phyloP scores from a whole-genome alignment of 139 green algal species.

The Chlorella sp. region DNA sequence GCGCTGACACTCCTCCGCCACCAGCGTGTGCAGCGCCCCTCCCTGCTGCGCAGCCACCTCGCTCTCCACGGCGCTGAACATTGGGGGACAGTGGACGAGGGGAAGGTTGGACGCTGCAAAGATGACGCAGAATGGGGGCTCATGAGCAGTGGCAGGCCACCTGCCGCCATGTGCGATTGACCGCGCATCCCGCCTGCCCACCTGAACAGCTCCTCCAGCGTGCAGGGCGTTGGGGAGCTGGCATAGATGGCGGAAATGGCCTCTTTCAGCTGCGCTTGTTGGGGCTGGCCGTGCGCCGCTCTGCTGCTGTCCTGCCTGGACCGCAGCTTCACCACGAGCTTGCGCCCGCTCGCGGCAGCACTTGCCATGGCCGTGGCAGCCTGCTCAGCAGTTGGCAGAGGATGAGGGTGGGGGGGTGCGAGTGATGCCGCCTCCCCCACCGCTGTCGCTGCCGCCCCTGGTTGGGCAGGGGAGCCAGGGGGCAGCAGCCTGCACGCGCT shows the following conservation, averaged over 20 bases:
- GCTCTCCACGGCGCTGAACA: conserved; percentile 4
- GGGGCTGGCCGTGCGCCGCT: background rate
- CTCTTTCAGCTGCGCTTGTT: background rate
- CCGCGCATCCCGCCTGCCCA: background rate
- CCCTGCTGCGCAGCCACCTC: conserved; percentile 11
- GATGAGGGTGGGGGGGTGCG: too few species aligned
- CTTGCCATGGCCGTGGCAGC: too few species aligned
- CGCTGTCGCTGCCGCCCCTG: too few species aligned
- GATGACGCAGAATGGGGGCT: too few species aligned
- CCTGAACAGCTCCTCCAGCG: conserved; percentile 25
- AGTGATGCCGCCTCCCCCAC: too few species aligned
- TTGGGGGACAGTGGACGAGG: too few species aligned
- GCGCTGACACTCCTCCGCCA: conserved; percentile 1
- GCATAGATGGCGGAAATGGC: background rate
- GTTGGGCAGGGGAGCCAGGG: too few species aligned
- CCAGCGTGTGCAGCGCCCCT: background rate
- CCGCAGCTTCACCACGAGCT: conserved; percentile 9
- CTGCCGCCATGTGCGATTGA: too few species aligned
- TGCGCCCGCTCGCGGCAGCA: background rate
- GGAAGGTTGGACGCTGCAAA: too few species aligned
- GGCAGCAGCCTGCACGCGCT: too few species aligned
- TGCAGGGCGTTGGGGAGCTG: background rate
- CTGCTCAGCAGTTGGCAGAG: too few species aligned
- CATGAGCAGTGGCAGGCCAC: too few species aligned
- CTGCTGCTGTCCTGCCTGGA: background rate